phyloP scores from a whole-genome alignment of 106 monocot genomes.

The Gastrodia elata region DNA sequence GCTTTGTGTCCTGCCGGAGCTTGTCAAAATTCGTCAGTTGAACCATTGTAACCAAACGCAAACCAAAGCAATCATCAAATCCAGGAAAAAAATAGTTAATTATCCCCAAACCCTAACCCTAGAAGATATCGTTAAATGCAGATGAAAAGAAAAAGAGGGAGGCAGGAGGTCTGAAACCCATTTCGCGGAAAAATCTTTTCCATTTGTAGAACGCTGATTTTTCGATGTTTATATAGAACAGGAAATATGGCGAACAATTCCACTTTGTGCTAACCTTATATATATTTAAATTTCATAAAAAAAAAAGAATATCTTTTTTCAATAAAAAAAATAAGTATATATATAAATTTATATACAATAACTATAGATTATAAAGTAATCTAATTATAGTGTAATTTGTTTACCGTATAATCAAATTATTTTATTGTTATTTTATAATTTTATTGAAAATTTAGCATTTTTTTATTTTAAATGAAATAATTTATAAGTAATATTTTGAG shows the following conservation, averaged over 20 bases:
- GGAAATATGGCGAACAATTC: background rate
- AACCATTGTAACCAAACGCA: slow-evolving; percentile 26
- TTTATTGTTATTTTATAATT: too few relatives aligned
- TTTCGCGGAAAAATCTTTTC: background rate
- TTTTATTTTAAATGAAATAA: too few relatives aligned
- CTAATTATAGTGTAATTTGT: too few relatives aligned
- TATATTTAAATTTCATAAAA: slow-evolving; percentile 1
- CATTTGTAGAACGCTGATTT: background rate
- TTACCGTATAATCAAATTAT: too few relatives aligned
- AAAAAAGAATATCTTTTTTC: background rate
- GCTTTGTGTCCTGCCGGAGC: slow-evolving; percentile 11
- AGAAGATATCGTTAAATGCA: background rate
- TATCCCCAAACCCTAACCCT: slow-evolving; percentile 3
- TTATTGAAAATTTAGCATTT: too few relatives aligned
- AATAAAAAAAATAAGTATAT: background rate
- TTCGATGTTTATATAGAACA: background rate
- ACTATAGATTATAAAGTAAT: too few relatives aligned
- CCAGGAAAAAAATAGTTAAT: background rate
- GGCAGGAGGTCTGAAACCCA: background rate
- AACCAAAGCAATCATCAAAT: background rate
- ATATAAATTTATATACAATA: background rate
- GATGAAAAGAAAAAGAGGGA: background rate
- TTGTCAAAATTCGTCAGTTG: slow-evolving; percentile 29
- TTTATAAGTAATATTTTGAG: too few relatives aligned
- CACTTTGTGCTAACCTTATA: background rate